phyloP scores from a whole-genome alignment of 164 flowering plant species.

The Sedum album region DNA sequence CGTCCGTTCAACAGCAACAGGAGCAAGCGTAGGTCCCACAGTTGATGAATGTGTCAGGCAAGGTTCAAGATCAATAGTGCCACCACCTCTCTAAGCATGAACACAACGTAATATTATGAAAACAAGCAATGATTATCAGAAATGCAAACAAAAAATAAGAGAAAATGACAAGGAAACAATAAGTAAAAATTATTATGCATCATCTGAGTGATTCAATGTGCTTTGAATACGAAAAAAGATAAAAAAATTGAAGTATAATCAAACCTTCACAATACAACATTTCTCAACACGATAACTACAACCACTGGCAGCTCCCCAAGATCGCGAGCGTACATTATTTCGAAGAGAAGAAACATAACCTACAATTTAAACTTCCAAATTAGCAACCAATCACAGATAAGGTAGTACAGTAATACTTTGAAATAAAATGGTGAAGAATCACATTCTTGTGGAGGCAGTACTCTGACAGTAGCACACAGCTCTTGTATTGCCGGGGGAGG shows the following conservation, averaged over 20 bases:
- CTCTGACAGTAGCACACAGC: constrained; percentile 73
- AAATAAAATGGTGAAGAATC: constrained; percentile 17
- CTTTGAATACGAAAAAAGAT: background rate
- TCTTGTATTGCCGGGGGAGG: constrained; percentile 87
- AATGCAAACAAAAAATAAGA: background rate
- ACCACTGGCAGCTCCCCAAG: constrained; percentile 99
- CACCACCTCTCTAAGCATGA: constrained; percentile 78
- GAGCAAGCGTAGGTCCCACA: constrained; percentile 97
- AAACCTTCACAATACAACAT: constrained; percentile 88
- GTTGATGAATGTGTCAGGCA: constrained; percentile 80
- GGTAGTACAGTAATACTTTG: no score
- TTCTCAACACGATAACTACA: constrained; percentile 91
- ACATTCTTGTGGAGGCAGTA: constrained; percentile 92
- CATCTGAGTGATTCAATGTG: background rate
- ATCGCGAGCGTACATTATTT: constrained; percentile 96
- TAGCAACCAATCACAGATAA: background rate
- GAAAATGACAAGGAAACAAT: no score
- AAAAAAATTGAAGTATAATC: background rate
- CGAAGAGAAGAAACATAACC: constrained; percentile 84
- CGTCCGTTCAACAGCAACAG: constrained; percentile 85
- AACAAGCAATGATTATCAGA: background rate
- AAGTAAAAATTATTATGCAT: background rate
- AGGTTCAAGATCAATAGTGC: constrained; percentile 83
- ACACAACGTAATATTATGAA: background rate
- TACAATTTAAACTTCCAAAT: constrained; percentile 13